These are phyloP conservation scores for Dalechampia spathulata DNA, from an alignment of 441 rosid genomes.

Conservation along the genomic window DNA sequence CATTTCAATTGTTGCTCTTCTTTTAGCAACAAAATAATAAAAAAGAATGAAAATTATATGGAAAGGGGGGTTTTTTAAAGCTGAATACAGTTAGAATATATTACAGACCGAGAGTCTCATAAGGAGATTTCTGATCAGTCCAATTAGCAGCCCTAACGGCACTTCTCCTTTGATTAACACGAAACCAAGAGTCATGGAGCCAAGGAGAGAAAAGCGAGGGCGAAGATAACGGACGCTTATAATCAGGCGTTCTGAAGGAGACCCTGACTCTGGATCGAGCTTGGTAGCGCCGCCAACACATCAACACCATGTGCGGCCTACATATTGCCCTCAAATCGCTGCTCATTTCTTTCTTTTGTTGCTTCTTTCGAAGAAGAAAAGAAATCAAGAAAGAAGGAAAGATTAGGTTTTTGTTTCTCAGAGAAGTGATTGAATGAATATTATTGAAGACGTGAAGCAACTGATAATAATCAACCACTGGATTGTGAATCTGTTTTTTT, in stretches of 20 bases:
- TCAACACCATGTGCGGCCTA: conserved; percentile 50
- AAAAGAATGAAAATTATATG: not conserved
- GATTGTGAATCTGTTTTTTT: conserved; percentile 15
- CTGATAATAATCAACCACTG: conserved; percentile 7
- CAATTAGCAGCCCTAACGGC: conserved; percentile 56
- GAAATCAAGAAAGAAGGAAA: not conserved
- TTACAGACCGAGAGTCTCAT: conserved; percentile 80
- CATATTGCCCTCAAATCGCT: conserved; percentile 63
- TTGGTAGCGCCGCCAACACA: conserved; percentile 38
- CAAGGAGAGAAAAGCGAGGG: conserved; percentile 34
- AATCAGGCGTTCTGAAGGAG: conserved; percentile 39
- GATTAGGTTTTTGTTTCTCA: not conserved
- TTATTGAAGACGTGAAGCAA: conserved; percentile 21
- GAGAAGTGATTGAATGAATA: not conserved
- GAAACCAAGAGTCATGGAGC: conserved; percentile 38
- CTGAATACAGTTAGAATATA: too few relatives aligned
- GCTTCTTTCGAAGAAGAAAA: too few relatives aligned
- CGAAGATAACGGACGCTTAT: conserved; percentile 29
- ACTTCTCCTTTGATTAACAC: conserved; percentile 54
- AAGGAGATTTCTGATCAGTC: conserved; percentile 71
- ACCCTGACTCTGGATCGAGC: conserved; percentile 42
- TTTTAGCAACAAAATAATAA: not conserved
- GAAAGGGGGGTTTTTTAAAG: conserved; percentile 6
- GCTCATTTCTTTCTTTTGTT: conserved; percentile 21
- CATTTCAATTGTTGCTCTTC: conserved; percentile 1